Percentiles rank a stretch among this genome's conserved stretches.
Conservation (phyloP, 2,329 filamentous ascomycete species). For the Pestalotiopsis sp. region DNA sequence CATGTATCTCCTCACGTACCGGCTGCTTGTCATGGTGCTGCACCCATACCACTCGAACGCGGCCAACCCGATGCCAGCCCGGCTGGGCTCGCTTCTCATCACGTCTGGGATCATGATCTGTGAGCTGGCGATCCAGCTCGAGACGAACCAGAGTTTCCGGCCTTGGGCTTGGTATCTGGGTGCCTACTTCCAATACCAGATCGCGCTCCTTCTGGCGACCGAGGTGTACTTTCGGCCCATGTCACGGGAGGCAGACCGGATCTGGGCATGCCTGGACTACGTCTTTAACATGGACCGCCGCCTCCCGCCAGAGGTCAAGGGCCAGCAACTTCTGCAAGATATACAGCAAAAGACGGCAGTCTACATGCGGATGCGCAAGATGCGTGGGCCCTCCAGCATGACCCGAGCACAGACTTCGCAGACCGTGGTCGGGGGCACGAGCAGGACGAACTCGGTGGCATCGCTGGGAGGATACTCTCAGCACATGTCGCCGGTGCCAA, state of each 20-base stretch:
- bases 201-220: conserved; percentile 67
- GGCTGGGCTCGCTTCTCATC: conserved; percentile 65
- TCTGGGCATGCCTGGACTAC: conserved; percentile 74
- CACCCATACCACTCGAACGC: conserved; percentile 65
- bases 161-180: conserved; percentile 73
- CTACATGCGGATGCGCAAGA: conserved; percentile 62
- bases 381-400: conserved; percentile 53
- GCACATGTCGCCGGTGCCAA: conserved; percentile 14
- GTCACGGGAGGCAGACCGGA: conserved; percentile 62
- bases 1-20: conserved; percentile 64
- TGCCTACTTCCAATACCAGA: conserved; percentile 74
- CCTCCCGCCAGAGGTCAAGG: conserved; percentile 58
- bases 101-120: conserved; percentile 58
- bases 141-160: conserved; percentile 47
- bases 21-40: conserved; percentile 68
- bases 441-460: conserved; percentile 10
- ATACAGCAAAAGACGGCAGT: conserved; percentile 62
- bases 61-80: conserved; percentile 56
- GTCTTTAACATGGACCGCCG: conserved; percentile 65
- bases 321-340: conserved; percentile 62
- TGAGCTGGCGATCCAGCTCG: conserved; percentile 50
- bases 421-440: conserved; percentile 35
- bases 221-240: conserved; percentile 66
- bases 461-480: conserved; percentile 14
- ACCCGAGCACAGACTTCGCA: conserved; percentile 38